phyloP scores from a whole-genome alignment of 2,329 filamentous ascomycete species.

The Scolecobasidium constrictum region DNA sequence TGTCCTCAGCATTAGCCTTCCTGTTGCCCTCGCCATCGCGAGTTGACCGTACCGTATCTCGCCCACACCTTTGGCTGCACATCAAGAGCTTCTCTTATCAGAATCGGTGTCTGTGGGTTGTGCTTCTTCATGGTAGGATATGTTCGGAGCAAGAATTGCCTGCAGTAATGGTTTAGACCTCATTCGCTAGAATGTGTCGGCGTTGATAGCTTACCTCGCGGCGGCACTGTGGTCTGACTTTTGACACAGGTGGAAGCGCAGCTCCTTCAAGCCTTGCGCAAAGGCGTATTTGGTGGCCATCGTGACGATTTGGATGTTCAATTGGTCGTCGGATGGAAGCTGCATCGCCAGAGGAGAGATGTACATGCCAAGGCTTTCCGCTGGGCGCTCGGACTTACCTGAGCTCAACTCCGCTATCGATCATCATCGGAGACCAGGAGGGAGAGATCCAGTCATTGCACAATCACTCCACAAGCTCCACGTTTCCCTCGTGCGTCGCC shows the following conservation, averaged over 20 bases:
- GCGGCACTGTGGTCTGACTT: constrained; percentile 82
- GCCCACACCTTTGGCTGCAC: constrained; percentile 81
- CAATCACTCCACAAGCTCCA: neutral
- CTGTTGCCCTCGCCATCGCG: neutral
- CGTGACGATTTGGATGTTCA: neutral
- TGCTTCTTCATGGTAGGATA: constrained; percentile 99
- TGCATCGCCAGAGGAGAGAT: too few relatives aligned
- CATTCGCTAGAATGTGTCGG: neutral
- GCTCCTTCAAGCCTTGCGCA: constrained; percentile 77
- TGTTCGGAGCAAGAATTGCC: constrained; percentile 78
- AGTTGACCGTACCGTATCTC: constrained; percentile 62
- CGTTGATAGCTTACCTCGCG: constrained; percentile 52
- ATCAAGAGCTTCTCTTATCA: constrained; percentile 84
- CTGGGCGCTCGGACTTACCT: neutral
- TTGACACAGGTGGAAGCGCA: constrained; percentile 96
- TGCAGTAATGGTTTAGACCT: constrained; percentile 26
- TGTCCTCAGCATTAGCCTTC: constrained; percentile 10
- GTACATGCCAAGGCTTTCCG: neutral
- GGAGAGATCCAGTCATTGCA: neutral
- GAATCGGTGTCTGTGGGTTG: constrained; percentile 87
- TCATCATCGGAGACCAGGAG: neutral
- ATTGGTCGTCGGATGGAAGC: too few relatives aligned
- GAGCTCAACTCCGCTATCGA: neutral
- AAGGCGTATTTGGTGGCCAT: constrained; percentile 96
- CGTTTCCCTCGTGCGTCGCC: constrained; percentile 27